phyloP scores from a whole-genome alignment of 2,329 filamentous ascomycete species.

The Penicillium expansum region DNA sequence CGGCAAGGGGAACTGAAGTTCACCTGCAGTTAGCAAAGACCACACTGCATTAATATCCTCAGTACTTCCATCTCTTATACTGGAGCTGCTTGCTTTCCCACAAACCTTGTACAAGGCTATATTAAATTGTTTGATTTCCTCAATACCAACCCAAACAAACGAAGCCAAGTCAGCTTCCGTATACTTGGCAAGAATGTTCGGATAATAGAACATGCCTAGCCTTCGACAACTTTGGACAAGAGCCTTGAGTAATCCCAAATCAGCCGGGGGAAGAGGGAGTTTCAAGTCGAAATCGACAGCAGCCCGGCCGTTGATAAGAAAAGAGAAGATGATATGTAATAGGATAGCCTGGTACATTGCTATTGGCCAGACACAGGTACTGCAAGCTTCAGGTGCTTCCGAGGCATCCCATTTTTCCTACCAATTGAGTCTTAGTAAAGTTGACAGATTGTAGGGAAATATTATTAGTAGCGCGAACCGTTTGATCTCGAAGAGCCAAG shows the following conservation, averaged over 20 bases:
- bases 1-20: constrained; percentile 23
- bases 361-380: no score
- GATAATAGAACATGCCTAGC: constrained; percentile 31
- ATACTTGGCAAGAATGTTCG: constrained; percentile 25
- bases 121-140: constrained; percentile 32
- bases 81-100: neutral
- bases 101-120: constrained; percentile 28
- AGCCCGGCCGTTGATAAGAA: no score
- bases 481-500: no score
- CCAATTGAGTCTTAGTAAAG: no score
- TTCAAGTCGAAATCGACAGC: no score
- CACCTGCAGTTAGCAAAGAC: constrained; percentile 8
- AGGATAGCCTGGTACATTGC: no score
- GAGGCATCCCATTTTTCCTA: no score
- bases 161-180: constrained; percentile 7
- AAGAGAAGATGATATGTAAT: no score
- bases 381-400: no score
- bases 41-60: neutral
- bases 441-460: no score
- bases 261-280: no score
- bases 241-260: constrained; percentile 16
- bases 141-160: constrained; percentile 26
- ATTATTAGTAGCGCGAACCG: no score
- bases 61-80: neutral
- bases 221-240: constrained; percentile 29